Evolutionary conservation across 352 stramenopile genomes (phyloP), one percentile per base, ranked within the genome.

Genomic region (Pythium dissotocum): DNA sequence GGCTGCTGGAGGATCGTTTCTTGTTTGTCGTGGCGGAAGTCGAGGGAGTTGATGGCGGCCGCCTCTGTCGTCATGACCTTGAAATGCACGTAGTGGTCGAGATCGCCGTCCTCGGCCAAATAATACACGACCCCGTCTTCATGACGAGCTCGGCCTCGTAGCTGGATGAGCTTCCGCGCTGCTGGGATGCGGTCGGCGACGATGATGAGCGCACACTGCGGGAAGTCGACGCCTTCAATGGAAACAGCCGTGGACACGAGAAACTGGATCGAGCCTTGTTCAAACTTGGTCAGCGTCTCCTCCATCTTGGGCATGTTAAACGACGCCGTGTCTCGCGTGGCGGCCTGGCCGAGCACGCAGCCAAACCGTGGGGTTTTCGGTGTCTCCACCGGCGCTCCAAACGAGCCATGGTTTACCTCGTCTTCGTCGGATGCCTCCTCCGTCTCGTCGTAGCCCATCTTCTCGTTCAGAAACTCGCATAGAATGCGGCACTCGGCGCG

Each of bases 181-280:
- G 75, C 82, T 24, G 68, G 71, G 53, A 94, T 73, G 3, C 76
- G 76, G 35, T 88, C 82, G 38, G 80, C 82, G 30, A 91, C 78
- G 42, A 93, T 48, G 53, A 94, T 79, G 52, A 94, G 66, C 4
- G 72, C 76, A 30, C 87, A 95, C 30, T 88, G 74, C 24, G 87
- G 87, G 49, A 95, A 93, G 62, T 95, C 87, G 26, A 95, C 79
- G 7, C 87, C 87, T 66, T 95, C 87, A 30, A 82, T 76, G 0
- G 87, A 93, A 18, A 95, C 87, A 18, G 82, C 81, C 8, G 87
- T 95, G 26, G 87, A 93, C 7, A 95, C 72, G 46, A 95, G 63
- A 26, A 92, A 70, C 8, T 80, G 83, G 49, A 82, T 77, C 13
- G 59, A 65, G 32, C 85, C 83, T 2, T 76, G 71, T 33, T 92